Base-by-base conservation (phyloP, 164 flowering plant species). In the Tinospora cordifolia region DNA sequence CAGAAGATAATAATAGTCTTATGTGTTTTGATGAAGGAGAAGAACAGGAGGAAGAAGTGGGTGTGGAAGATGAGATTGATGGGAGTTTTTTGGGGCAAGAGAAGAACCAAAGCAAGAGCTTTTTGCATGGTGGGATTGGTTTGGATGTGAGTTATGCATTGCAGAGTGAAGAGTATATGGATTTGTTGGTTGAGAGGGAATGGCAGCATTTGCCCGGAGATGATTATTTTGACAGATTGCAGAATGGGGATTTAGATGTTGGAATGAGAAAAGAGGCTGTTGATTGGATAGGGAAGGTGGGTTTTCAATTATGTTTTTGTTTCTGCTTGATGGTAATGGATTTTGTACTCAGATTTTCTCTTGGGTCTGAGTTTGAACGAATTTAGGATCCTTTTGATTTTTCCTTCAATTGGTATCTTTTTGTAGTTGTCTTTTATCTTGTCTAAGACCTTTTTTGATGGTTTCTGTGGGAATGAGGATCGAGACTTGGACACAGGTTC, bases 231-330 rank as follows among this genome's bases (percentile, higher is more conserved):
- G 71, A 54, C 66, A 88, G 88, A 66, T 74, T 91, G 78, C 72
- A 77, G 67, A 81, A 51, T 77, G 89, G 92, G 63, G 88, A 76
- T 47, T 82, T 91, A 82, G 96, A 91, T 69, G 65, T 86, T 72
- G 74, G 74, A 49, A 77, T 82, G 69, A 85, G 97, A 75, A 81
- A 73, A 46, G 85, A 82, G 69, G 89, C 89, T 69, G 73, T 87
- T 71, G 90, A 85, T 78, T 93, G 98, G 98, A 93, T 93, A 79
- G 62, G 67, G 58, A 91, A 93, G 98, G 98, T 92, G 66, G 67
- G 85, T 77, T 49, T 17, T 30, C 22, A 26, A 8, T 14, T 14
- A 30, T 41, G 22, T 39, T 26, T 24, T 67, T 47, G 60, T 27
- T 38, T 8, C 58, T 68, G 47, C 71, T 24, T 65, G 47, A 39